A percentile compares a stretch with the other conserved stretches of the same genome.
Conservation (phyloP, 139 green algal species). For the Zygnema cylindricum region DNA sequence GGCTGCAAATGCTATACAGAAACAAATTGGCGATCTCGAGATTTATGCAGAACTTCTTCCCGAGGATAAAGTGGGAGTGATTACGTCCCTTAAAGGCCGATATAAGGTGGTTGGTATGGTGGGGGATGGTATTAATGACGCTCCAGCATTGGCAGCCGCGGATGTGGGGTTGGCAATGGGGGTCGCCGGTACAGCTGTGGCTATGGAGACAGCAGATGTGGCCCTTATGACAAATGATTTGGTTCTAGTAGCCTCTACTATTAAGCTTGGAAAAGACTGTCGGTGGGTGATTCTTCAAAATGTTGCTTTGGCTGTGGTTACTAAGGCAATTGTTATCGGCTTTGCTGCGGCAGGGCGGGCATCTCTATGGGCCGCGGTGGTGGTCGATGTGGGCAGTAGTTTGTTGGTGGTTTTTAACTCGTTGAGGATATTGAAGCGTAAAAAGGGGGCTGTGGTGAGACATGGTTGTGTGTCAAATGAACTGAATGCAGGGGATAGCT, state of each 20-base stretch:
- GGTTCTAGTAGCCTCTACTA: conserved; percentile 57
- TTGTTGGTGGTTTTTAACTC: conserved; percentile 70
- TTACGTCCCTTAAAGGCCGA: conserved; percentile 34
- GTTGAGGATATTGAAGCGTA: conserved; percentile 8
- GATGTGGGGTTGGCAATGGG: conserved; percentile 76
- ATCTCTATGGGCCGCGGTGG: conserved; percentile 71
- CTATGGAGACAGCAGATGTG: conserved; percentile 78
- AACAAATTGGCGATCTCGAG: conserved; percentile 55
- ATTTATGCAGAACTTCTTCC: conserved; percentile 55
- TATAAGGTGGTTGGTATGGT: conserved; percentile 59
- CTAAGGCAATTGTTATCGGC: conserved; percentile 61
- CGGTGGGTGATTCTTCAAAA: conserved; percentile 42
- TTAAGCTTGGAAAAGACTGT: conserved; percentile 62
- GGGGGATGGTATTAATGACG: conserved; percentile 82
- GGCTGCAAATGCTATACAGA: conserved; percentile 58
- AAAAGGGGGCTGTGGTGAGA: background rate
- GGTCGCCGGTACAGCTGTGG: conserved; percentile 67
- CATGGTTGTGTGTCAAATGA: background rate
- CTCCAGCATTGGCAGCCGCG: conserved; percentile 62
- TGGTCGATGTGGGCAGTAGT: conserved; percentile 71
- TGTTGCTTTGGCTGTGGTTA: conserved; percentile 60
- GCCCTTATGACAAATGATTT: conserved; percentile 79
- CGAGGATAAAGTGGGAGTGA: conserved; percentile 65
- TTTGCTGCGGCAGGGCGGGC: conserved; percentile 64
- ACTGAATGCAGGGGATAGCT: background rate